A percentile compares a stretch with the other conserved stretches of the same genome.
phyloP scores from a whole-genome alignment of 1,284 basidiomycete genomes.

The Xanthoconium separans region DNA sequence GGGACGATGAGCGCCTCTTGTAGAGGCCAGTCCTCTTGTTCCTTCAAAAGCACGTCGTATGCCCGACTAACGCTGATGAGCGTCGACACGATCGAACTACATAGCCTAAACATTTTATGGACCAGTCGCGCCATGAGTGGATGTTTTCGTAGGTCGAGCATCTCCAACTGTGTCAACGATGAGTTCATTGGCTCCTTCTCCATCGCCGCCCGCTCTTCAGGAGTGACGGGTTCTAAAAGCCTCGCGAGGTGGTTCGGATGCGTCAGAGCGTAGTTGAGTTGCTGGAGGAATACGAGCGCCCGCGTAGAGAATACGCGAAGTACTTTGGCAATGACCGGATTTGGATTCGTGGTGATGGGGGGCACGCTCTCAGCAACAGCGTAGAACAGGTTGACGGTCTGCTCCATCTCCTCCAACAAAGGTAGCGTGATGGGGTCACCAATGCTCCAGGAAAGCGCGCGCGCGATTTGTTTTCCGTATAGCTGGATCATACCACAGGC shows the following conservation, averaged over 20 bases:
- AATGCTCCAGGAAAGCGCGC: conserved; percentile 77
- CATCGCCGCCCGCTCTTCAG: conserved; percentile 66
- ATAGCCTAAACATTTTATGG: conserved; percentile 66
- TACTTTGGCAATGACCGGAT: conserved; percentile 54
- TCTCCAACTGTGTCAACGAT: conserved; percentile 41
- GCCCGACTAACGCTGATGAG: conserved; percentile 71
- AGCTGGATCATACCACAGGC: conserved; percentile 85
- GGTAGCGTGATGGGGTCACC: conserved; percentile 71
- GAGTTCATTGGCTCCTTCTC: conserved; percentile 55
- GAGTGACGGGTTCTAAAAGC: conserved; percentile 76
- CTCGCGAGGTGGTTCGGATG: conserved; percentile 87
- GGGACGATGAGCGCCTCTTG: conserved; percentile 70
- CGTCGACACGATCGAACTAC: conserved; percentile 67
- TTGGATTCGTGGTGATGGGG: conserved; percentile 39
- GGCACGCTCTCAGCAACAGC: conserved; percentile 55
- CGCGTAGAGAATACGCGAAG: conserved; percentile 66
- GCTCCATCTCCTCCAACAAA: conserved; percentile 78
- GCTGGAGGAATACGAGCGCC: conserved; percentile 76
- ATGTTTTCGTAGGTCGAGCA: conserved; percentile 59
- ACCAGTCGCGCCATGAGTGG: conserved; percentile 72
- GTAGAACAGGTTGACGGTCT: conserved; percentile 73
- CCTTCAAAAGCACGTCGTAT: conserved; percentile 63
- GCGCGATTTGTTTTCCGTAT: conserved; percentile 78
- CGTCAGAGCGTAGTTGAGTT: conserved; percentile 85
- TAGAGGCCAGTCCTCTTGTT: conserved; percentile 69